These are phyloP conservation scores for Colletotrichum trifolii DNA, from an alignment of 2,329 filamentous ascomycete genomes.

Conservation along the genomic window DNA sequence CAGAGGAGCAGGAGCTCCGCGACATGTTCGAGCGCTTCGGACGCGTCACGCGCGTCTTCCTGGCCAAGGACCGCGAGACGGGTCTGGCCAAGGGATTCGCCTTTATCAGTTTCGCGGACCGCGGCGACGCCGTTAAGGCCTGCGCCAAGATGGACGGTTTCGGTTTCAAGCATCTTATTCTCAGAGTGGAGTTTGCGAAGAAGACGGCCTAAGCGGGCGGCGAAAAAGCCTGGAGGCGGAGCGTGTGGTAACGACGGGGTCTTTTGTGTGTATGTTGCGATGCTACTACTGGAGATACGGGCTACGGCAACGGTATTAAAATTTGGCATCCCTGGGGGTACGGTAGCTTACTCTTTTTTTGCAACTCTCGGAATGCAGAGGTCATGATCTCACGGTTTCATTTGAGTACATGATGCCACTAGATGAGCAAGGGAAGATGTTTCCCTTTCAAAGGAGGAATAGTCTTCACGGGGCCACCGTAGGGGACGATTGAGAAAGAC, in stretches of 20 bases:
- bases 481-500: no score
- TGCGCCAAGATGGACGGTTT: slow-evolving; percentile 98
- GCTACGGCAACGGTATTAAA: slow-evolving; percentile 35
- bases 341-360: slow-evolving; percentile 31
- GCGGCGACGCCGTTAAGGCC: slow-evolving; percentile 88
- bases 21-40: slow-evolving; percentile 99
- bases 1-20: slow-evolving; percentile 93
- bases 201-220: slow-evolving; percentile 59
- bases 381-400: slow-evolving; percentile 28
- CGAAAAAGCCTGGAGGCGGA: not conserved
- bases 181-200: slow-evolving; percentile 90
- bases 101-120: slow-evolving; percentile 96
- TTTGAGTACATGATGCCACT: no score
- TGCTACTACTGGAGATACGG: slow-evolving; percentile 35
- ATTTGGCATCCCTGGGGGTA: slow-evolving; percentile 34
- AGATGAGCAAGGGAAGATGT: no score
- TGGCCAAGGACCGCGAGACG: slow-evolving; percentile 97
- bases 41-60: slow-evolving; percentile 95
- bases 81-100: slow-evolving; percentile 98
- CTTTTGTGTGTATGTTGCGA: slow-evolving; percentile 16
- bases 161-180: slow-evolving; percentile 87
- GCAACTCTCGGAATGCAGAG: slow-evolving; percentile 27
- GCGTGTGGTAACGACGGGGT: slow-evolving; percentile 23
- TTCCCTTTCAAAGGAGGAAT: no score
- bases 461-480: no score